phyloP scores from a whole-genome alignment of 345 rosid genomes.

The Aquilaria malaccensis region DNA sequence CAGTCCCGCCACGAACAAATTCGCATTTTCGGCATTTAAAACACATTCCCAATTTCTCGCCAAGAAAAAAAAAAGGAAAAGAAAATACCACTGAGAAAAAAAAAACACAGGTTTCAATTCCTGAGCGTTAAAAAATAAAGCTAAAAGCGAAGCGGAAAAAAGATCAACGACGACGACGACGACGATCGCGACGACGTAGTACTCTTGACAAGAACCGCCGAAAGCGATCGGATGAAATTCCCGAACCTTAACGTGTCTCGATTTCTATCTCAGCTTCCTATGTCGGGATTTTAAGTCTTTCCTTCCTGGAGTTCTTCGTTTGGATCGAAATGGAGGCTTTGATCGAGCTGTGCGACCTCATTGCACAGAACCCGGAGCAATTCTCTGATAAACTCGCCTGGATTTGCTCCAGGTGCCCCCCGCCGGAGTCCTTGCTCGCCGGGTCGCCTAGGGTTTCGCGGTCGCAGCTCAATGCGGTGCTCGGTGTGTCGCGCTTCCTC shows the following conservation, averaged over 20 bases:
- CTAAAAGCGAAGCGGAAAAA: neutral
- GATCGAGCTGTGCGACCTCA: conserved; percentile 78
- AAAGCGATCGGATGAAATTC: neutral
- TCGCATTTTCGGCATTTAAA: conserved; percentile 6
- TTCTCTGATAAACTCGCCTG: conserved; percentile 77
- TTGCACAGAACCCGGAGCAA: conserved; percentile 64
- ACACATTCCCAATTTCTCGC: neutral
- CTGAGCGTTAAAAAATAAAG: no score
- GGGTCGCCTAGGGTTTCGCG: conserved; percentile 79
- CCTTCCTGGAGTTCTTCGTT: neutral
- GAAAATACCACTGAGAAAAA: neutral
- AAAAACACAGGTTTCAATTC: neutral
- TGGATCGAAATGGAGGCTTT: conserved; percentile 62
- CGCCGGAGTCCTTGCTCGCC: conserved; percentile 43
- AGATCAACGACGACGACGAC: conserved; percentile 7
- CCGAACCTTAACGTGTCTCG: neutral
- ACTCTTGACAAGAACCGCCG: neutral
- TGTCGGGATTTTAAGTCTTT: neutral
- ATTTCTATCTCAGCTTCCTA: neutral
- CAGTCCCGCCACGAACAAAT: neutral
- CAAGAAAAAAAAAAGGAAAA: neutral
- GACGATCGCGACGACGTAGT: neutral
- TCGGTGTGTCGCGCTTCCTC: conserved; percentile 72
- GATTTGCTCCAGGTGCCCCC: conserved; percentile 93
- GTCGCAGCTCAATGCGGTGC: conserved; percentile 83